Conservation (phyloP, 495 filamentous ascomycete species). For the Aspergillus kassunensis region DNA sequence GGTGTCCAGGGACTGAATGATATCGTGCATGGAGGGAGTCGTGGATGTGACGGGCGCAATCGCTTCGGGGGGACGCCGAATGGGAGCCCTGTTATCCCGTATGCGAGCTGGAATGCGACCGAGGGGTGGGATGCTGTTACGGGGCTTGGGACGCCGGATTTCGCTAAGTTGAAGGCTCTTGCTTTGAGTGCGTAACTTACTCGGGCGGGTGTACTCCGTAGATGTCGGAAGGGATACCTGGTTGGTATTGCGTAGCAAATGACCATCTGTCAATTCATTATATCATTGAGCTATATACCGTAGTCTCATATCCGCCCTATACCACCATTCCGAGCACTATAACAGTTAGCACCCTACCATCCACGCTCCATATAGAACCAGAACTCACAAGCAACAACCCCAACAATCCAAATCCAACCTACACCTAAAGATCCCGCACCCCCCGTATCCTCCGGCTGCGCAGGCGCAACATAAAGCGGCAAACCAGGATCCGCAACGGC, state of each 20-base stretch:
- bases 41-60: constrained; percentile 53
- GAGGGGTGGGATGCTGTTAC: constrained; percentile 61
- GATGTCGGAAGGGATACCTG: too few relatives aligned
- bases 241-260: too few relatives aligned
- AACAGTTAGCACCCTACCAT: too few relatives aligned
- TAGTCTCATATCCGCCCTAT: too few relatives aligned
- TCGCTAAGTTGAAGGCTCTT: constrained; percentile 33
- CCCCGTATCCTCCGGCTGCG: constrained; percentile 14
- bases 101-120: constrained; percentile 49
- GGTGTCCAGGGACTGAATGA: constrained; percentile 57
- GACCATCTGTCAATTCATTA: too few relatives aligned
- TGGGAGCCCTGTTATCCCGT: constrained; percentile 35
- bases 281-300: too few relatives aligned
- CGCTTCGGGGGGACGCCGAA: constrained; percentile 37
- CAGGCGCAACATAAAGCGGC: constrained; percentile 5
- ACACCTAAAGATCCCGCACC: background rate
- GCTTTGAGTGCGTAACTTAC: constrained; percentile 13
- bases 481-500: constrained; percentile 10
- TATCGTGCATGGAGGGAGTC: constrained; percentile 54
- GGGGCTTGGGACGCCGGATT: constrained; percentile 54
- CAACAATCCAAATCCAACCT: background rate
- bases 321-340: too few relatives aligned
- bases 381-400: background rate
- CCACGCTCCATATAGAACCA: too few relatives aligned
- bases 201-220: too few relatives aligned